Percentiles rank a stretch among this genome's conserved stretches.
phyloP scores from a whole-genome alignment of 352 stramenopile species.

The Globisporangium nodosum region DNA sequence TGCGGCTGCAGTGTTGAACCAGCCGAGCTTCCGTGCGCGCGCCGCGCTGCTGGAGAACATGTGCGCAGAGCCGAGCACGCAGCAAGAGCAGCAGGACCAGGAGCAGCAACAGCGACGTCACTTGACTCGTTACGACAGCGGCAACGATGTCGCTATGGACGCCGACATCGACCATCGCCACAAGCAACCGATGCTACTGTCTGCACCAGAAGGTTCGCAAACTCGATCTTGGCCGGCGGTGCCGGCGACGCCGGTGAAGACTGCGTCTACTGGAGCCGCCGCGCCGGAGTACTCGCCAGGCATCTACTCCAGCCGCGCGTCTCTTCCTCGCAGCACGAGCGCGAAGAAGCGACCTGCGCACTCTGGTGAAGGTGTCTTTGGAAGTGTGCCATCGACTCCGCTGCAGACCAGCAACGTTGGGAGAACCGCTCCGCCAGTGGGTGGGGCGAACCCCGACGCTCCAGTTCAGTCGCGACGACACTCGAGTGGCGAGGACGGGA shows the following conservation, averaged over 20 bases:
- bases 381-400: constrained; percentile 11
- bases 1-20: constrained; percentile 44
- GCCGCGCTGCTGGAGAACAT: constrained; percentile 60
- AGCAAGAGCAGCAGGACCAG: background rate
- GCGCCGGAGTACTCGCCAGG: constrained; percentile 47
- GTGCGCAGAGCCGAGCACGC: constrained; percentile 37
- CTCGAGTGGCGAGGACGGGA: constrained; percentile 14
- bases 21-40: constrained; percentile 61
- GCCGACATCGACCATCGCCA: constrained; percentile 17
- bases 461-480: constrained; percentile 38
- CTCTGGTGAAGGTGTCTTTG: constrained; percentile 1
- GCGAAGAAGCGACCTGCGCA: constrained; percentile 21
- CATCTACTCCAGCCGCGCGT: constrained; percentile 56
- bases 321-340: constrained; percentile 30
- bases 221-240: background rate
- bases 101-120: background rate
- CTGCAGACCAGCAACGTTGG: background rate
- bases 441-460: background rate
- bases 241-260: constrained; percentile 2
- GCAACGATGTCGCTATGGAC: constrained; percentile 27
- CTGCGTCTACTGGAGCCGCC: background rate
- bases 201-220: constrained; percentile 4
- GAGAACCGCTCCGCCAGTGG: background rate
- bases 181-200: constrained; percentile 9
- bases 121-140: constrained; percentile 19